phyloP scores from a whole-genome alignment of 768 basidiomycete genomes.

The Pulveroboletus sp. region DNA sequence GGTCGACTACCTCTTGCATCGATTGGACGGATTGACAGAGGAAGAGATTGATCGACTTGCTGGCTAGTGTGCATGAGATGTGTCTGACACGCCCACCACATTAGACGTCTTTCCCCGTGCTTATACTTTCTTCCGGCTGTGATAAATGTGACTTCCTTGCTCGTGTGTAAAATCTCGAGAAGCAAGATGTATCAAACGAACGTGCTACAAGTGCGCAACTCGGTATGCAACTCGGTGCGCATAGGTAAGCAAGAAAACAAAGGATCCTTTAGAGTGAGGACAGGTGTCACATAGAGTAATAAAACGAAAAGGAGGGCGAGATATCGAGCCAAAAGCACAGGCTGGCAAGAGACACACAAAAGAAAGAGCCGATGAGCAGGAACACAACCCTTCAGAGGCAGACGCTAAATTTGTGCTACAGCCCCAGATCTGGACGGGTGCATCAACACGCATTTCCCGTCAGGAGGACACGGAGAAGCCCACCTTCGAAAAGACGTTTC shows the following conservation, averaged over 20 bases:
- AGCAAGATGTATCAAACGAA: conserved; percentile 20
- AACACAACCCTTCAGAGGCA: conserved; percentile 14
- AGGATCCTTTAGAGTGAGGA: conserved; percentile 14
- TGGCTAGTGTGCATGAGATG: conserved; percentile 10
- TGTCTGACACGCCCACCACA: background rate
- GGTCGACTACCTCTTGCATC: conserved; percentile 93
- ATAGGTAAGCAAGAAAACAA: conserved; percentile 19
- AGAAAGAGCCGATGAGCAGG: conserved; percentile 20
- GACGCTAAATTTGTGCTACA: conserved; percentile 33
- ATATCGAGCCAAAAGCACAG: conserved; percentile 3
- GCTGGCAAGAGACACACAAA: conserved; percentile 8
- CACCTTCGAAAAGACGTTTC: conserved; percentile 70
- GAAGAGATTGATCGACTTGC: conserved; percentile 70
- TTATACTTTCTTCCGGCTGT: conserved; percentile 1
- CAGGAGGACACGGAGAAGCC: conserved; percentile 22
- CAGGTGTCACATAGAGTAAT: conserved; percentile 19
- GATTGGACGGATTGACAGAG: conserved; percentile 80
- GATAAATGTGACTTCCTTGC: conserved; percentile 3
- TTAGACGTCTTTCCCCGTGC: conserved; percentile 1
- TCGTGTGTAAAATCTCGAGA: conserved; percentile 1
- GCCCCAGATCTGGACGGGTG: conserved; percentile 39
- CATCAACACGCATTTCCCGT: conserved; percentile 23
- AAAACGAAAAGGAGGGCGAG: conserved; percentile 1
- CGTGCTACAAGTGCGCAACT: conserved; percentile 21
- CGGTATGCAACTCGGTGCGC: conserved; percentile 20